Evolutionary conservation across 169 alveolate species (phyloP).

Genomic region (Cryptosporidium muris): DNA sequence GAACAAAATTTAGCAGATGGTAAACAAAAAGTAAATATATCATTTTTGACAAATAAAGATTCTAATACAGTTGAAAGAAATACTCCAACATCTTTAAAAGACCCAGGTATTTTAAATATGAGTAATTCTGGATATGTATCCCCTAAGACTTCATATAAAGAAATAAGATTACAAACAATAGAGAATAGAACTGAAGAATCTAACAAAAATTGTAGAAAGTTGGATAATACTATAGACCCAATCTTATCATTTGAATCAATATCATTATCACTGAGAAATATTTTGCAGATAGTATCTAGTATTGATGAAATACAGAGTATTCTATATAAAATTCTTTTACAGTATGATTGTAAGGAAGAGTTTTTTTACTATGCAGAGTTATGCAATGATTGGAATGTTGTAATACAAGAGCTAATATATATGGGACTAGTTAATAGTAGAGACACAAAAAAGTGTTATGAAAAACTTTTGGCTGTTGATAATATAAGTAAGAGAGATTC

Average conservation of each 20-base stretch:
- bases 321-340: conserved; percentile 19
- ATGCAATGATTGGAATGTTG: conserved; percentile 56
- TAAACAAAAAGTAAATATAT: too few relatives aligned
- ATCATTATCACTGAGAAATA: neutral
- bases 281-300: conserved; percentile 10
- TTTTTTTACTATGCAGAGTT: conserved; percentile 40
- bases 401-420: conserved; percentile 42
- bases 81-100: too few relatives aligned
- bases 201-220: too few relatives aligned
- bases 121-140: too few relatives aligned
- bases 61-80: too few relatives aligned
- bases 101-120: too few relatives aligned
- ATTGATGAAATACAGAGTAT: conserved; percentile 52
- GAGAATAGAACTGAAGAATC: too few relatives aligned
- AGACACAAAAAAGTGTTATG: conserved; percentile 21
- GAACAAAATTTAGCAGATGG: neutral
- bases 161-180: too few relatives aligned
- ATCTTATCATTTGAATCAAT: too few relatives aligned
- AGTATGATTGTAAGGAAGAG: conserved; percentile 36
- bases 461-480: conserved; percentile 32
- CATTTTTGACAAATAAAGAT: conserved; percentile 4
- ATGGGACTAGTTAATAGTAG: conserved; percentile 14
- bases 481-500: conserved; percentile 34
- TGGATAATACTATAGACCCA: too few relatives aligned
- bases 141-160: too few relatives aligned